Evolutionary conservation across 1,284 basidiomycete species (phyloP).

Genomic region (Puccinia polysora): DNA sequence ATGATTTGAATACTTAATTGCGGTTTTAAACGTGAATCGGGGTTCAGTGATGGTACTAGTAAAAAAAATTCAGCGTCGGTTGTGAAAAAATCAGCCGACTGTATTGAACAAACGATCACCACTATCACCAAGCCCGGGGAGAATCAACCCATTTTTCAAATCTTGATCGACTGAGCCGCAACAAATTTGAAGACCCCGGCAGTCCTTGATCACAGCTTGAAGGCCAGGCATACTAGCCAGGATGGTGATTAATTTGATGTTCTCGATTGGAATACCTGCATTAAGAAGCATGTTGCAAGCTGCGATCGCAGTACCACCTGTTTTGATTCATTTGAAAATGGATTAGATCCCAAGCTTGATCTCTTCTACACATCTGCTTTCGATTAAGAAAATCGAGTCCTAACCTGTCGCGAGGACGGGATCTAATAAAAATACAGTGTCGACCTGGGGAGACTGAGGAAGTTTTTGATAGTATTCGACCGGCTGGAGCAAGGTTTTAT

Average conservation of each 20-base stretch:
- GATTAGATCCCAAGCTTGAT: slow-evolving; percentile 38
- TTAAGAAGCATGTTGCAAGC: slow-evolving; percentile 51
- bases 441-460: slow-evolving; percentile 69
- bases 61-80: too few species aligned
- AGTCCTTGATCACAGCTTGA: slow-evolving; percentile 62
- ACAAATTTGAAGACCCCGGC: slow-evolving; percentile 73
- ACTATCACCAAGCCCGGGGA: slow-evolving; percentile 51
- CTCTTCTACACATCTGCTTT: slow-evolving; percentile 58
- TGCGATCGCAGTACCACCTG: slow-evolving; percentile 44
- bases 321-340: background rate
- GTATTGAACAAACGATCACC: slow-evolving; percentile 42
- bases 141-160: slow-evolving; percentile 49
- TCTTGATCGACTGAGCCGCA: slow-evolving; percentile 49
- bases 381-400: background rate
- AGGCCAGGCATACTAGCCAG: slow-evolving; percentile 74
- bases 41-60: too few species aligned
- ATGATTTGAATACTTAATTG: too few species aligned
- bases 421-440: slow-evolving; percentile 78
- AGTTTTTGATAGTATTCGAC: slow-evolving; percentile 97
- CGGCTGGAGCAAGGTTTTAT: slow-evolving; percentile 81
- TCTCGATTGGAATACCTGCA: slow-evolving; percentile 52
- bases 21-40: too few species aligned
- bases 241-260: slow-evolving; percentile 78
- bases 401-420: slow-evolving; percentile 79
- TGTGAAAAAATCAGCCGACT: too few species aligned